These are phyloP conservation scores for Lippia alba DNA, from an alignment of 305 asterid species.

Conservation along the genomic window DNA sequence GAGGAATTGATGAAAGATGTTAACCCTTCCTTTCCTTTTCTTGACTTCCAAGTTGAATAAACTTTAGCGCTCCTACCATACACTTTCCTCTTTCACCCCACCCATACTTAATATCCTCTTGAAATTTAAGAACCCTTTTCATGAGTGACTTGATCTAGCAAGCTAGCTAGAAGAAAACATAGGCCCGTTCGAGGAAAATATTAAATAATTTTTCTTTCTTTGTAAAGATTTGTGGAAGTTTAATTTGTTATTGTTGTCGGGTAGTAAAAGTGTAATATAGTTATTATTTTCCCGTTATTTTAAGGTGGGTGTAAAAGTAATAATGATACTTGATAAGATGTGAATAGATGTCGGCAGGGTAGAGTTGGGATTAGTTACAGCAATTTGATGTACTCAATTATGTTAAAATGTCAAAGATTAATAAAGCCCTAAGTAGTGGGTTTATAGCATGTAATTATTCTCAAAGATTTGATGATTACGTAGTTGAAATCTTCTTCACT, in stretches of 20 bases:
- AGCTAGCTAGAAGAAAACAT: not conserved
- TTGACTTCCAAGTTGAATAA: conserved; percentile 55
- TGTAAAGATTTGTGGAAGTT: not conserved
- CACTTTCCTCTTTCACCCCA: not conserved
- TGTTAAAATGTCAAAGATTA: conserved; percentile 20
- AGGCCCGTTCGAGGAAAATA: not conserved
- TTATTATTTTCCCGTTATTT: not conserved
- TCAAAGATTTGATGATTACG: conserved; percentile 23
- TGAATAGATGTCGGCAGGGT: conserved; percentile 31
- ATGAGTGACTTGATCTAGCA: not conserved
- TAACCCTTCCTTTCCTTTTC: conserved; percentile 53
- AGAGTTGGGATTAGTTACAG: conserved; percentile 26
- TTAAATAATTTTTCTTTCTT: not conserved
- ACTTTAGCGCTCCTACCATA: conserved; percentile 6
- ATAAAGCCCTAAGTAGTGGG: conserved; percentile 30
- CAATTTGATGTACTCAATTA: conserved; percentile 4
- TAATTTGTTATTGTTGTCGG: not conserved
- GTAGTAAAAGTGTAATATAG: not conserved
- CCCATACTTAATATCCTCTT: not conserved
- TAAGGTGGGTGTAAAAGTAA: conserved; percentile 19
- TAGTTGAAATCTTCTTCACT: conserved; percentile 5
- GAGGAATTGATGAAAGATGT: conserved; percentile 73
- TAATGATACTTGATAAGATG: conserved; percentile 18
- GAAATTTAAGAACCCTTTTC: not conserved
- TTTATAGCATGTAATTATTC: conserved; percentile 31